Evolutionary conservation across 768 basidiomycete genomes (phyloP).

Genomic region (Auriscalpium vulgare): DNA sequence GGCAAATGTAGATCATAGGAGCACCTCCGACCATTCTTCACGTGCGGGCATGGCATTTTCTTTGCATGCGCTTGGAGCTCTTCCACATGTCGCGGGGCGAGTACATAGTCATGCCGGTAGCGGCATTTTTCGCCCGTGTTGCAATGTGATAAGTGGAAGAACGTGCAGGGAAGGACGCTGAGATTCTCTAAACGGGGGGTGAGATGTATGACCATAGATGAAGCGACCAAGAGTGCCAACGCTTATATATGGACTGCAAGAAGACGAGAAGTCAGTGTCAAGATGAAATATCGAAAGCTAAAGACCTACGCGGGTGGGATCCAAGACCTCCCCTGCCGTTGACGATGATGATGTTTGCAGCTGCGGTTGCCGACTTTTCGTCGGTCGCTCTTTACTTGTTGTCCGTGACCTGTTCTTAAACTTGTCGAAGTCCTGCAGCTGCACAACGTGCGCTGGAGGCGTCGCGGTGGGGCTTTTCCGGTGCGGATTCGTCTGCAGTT

Average conservation of each 20-base stretch:
- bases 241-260: neutral
- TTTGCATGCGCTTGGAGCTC: conserved; percentile 25
- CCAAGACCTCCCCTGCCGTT: neutral
- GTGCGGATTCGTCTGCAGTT: conserved; percentile 14
- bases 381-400: neutral
- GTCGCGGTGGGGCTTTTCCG: neutral
- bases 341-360: neutral
- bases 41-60: conserved; percentile 27
- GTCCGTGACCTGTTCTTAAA: conserved; percentile 10
- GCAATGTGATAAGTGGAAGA: conserved; percentile 27
- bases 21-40: conserved; percentile 20
- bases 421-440: conserved; percentile 21
- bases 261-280: too few species aligned
- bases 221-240: neutral
- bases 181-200: neutral
- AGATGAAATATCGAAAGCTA: neutral
- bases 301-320: conserved; percentile 4
- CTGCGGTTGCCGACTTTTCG: neutral
- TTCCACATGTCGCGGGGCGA: conserved; percentile 21
- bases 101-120: conserved; percentile 27
- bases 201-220: neutral
- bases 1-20: neutral
- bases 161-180: conserved; percentile 26
- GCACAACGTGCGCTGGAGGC: conserved; percentile 1
- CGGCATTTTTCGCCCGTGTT: conserved; percentile 25